Percentiles rank a stretch among this genome's conserved stretches.
Conservation (phyloP, 495 filamentous ascomycete genomes). For the Aspergillus haitiensis region DNA sequence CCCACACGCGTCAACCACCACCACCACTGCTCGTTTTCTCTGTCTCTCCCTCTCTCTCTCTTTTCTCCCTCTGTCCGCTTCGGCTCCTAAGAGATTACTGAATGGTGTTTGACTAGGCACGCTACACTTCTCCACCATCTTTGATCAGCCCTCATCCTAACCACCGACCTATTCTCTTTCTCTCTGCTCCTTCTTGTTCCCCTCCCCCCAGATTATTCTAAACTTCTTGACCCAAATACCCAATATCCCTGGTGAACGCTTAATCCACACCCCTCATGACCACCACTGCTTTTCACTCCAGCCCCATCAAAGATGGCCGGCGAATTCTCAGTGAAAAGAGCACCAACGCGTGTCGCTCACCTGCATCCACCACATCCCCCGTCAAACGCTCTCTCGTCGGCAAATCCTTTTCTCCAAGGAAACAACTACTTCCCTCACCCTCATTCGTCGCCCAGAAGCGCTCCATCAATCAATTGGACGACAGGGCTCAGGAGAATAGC, state of each 20-base stretch:
- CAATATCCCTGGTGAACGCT: not conserved
- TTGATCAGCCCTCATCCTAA: not conserved
- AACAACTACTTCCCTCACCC: conserved; percentile 43
- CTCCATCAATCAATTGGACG: conserved; percentile 43
- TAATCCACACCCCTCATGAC: conserved; percentile 3
- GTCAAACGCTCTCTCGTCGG: conserved; percentile 36
- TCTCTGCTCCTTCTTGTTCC: no score
- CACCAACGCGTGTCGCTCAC: conserved; percentile 49
- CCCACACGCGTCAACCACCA: conserved; percentile 17
- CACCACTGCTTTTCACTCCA: conserved; percentile 28
- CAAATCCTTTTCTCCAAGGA: conserved; percentile 25
- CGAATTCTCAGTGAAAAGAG: conserved; percentile 48
- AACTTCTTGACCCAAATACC: no score
- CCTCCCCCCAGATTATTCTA: no score
- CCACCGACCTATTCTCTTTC: no score
- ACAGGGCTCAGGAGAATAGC: conserved; percentile 26
- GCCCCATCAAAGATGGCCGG: conserved; percentile 45
- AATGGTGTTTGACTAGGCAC: no score
- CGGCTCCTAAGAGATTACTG: no score
- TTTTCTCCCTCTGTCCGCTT: conserved; percentile 7
- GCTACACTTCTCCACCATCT: not conserved
- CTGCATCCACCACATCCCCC: conserved; percentile 31
- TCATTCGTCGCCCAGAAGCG: conserved; percentile 47
- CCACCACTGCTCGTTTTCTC: conserved; percentile 1
- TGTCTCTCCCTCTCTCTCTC: conserved; percentile 2